Base-by-base conservation (phyloP, 2,329 filamentous ascomycete species). In the Hypoxylon sp. region DNA sequence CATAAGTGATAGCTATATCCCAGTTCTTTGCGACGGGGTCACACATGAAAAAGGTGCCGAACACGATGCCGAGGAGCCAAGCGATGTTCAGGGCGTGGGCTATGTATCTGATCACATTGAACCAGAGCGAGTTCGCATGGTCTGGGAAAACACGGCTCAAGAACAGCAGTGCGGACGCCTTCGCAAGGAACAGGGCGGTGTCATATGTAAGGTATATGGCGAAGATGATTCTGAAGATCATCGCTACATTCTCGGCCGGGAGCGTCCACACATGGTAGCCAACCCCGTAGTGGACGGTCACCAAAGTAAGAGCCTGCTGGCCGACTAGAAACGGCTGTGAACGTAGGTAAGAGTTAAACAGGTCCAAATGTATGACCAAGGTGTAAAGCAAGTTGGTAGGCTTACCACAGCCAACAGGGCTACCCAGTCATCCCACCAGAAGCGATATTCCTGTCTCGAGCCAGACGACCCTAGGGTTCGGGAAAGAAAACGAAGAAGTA, bases 41-140 rank as follows among this genome's bases (percentile, higher is more conserved):
- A 20, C 63, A 66, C 20, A 64, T 40, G 38, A 67, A 65, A 6
- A 63, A 4, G 4, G 54, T 64, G 3, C 35, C 60, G 18, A 61
- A 48, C 23, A 55, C 9, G 11, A 55, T 55, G 3, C 58, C 65
- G 17, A 65, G 15, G 7, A 67, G 46, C 58, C 65, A 67, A 7
- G 37, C 15, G 8, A 57, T 17, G 17, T 64, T 64, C 24, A 55
- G 17, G 23, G 2, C 24, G 31, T 64, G 52, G 5, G 15, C 21
- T 5, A 42, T 20, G 52, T 46, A 54, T 21, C 54, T 17, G 11
- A 9, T 41, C 1, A 11, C 20, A 20, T 55, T 60, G 37, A 59
- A 63, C 52, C 41, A 51, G 1, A 4, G 3, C 4, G 23, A 10
- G 17, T 51, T 51, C 1, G 45, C 41, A 9, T 50, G 23, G 2